Evolutionary conservation across 1,284 basidiomycete species (phyloP), one percentile per base, ranked within the genome.

Genomic region (Marasmius fiardii): DNA sequence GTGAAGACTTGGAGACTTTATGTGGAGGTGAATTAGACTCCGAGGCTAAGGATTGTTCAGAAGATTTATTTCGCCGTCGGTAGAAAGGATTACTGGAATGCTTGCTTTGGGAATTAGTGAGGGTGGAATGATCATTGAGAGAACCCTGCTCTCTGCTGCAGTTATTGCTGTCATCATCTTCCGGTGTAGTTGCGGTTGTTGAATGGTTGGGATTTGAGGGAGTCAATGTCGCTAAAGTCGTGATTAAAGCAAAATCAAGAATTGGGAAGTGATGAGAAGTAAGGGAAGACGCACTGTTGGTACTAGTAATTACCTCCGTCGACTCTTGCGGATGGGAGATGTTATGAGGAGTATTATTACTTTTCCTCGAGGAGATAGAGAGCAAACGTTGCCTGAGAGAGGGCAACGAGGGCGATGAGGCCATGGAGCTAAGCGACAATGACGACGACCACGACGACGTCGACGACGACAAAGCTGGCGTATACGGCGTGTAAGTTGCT

Each of bases 81-180:
- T 77, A 78, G 58, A 77, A 77, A 52, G 71, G 74, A 43, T 70
- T 68, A 57, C 73, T 14, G 26, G 24, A 31, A 70, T 57, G 70
- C 70, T 53, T 64, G 45, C 20, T 50, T 33, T 49, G 67, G 52
- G 67, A 68, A 33, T 65, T 65, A 49, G 71, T 70, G 55, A 74
- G 65, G 24, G 71, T 71, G 34, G 71, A 71, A 60, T 41, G 16
- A 20, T 41, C 39, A 20, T 68, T 69, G 43, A 72, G 66, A 53
- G 75, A 76, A 57, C 65, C 70, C 61, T 74, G 71, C 64, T 77
- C 75, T 58, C 68, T 71, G 62, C 74, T 73, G 35, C 55, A 52
- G n/a, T 67, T 66, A 26, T 63, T 65, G 39, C 39, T 41, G n/a
- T 41, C 39, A 16, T 41, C 39, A 41, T 41, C 39, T 20, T 41